Percentiles rank a stretch among this genome's conserved stretches.
These are phyloP conservation scores for Pyrus pyrifolia DNA, from an alignment of 306 rosid species.

Conservation along the genomic window DNA sequence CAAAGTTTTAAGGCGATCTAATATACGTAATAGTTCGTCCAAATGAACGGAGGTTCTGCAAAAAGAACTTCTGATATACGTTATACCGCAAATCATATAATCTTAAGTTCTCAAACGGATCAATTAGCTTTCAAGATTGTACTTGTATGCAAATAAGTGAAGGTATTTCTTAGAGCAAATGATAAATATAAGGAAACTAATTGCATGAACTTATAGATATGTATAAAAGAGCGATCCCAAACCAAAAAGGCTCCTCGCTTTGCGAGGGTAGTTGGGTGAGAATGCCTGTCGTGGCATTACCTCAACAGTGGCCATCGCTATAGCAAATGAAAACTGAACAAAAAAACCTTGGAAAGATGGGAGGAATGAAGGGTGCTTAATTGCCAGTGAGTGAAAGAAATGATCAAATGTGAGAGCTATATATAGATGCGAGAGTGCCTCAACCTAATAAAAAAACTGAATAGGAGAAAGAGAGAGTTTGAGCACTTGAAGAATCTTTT, in stretches of 20 bases:
- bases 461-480: slow-evolving; percentile 8
- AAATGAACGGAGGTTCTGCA: background rate
- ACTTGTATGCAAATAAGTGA: background rate
- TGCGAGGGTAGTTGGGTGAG: too few relatives aligned
- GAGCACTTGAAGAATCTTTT: slow-evolving; percentile 51
- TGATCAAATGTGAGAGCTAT: slow-evolving; percentile 36
- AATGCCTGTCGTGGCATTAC: slow-evolving; percentile 29
- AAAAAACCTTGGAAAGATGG: background rate
- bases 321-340: slow-evolving; percentile 12
- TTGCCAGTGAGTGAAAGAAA: slow-evolving; percentile 34
- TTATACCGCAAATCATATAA: background rate
- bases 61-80: background rate
- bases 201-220: background rate
- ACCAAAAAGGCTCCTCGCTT: too few relatives aligned
- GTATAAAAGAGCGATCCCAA: too few relatives aligned
- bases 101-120: background rate
- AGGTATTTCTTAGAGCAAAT: background rate
- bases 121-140: background rate
- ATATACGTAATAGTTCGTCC: background rate
- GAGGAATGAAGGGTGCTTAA: slow-evolving; percentile 5
- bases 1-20: background rate
- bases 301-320: slow-evolving; percentile 88
- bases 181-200: background rate
- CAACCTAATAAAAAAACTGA: background rate
- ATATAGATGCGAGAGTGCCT: slow-evolving; percentile 39